Base-by-base conservation (phyloP, 2,329 filamentous ascomycete species). In the Botrytis fabae region DNA sequence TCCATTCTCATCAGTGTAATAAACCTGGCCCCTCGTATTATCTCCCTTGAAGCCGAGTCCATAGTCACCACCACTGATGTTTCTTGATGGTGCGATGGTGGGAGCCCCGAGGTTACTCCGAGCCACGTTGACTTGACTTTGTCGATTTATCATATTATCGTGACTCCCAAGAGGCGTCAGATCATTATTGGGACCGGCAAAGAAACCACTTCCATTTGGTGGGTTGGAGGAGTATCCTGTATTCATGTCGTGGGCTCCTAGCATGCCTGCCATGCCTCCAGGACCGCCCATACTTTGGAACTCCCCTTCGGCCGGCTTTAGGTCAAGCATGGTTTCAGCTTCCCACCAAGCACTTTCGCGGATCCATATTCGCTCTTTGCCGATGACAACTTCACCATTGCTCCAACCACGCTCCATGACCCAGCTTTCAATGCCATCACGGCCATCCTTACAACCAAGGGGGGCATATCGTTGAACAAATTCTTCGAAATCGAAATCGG, bases 341-440 rank as follows among this genome's bases (percentile, higher is more conserved):
- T 98, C 95, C 95, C 95, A 98, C 95, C 96, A 99, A 2, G 95
- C 93, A 73, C 85, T 88, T 82, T 99, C 96, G 68, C 95, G 90
- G 85, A 98, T 95, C 96, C 96, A 99, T 60, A 99, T 90, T 46
- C 96, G 92, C 82, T 98, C 94, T 73, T 90, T 91, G 72, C 96
- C 96, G 46, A 98, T 86, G 8, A 97, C 90, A 2, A 98, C 94
- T 83, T 98, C 96, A 57, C 96, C 96, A 78, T 99, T 99, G 83
- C 94, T 98, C 96, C 96, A 99, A 1, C 96, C 96, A 73, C 96
- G 91, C 83, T 98, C 95, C 68, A 98, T 87, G 73, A 97, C 87
- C 94, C 95, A 99, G 78, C 89, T 97, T 80, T 98, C 94, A 70
- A 98, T 94, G 65, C 95, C 96, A 75, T 99, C 96, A 75, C 90